Percentiles rank a stretch among this genome's conserved stretches.
phyloP scores from a whole-genome alignment of 495 filamentous ascomycete species.

The Penicillium coffeae region DNA sequence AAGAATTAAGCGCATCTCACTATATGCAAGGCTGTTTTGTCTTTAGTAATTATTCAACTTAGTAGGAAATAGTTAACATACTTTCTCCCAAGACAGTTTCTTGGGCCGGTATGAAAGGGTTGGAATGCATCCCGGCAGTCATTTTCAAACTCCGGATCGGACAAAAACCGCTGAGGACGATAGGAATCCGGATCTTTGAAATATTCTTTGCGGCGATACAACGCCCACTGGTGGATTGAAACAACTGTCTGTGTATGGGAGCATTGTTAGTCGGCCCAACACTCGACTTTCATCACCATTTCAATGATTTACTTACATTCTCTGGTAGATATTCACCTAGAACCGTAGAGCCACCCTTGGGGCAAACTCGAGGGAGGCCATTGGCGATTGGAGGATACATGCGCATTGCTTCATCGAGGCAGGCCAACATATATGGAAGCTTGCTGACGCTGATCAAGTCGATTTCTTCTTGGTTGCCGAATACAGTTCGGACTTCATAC shows the following conservation, averaged over 20 bases:
- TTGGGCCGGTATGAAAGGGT: conserved; percentile 54
- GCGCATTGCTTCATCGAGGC: conserved; percentile 54
- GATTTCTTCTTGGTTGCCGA: conserved; percentile 53
- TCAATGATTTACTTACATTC: conserved; percentile 17
- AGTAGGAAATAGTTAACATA: conserved; percentile 27
- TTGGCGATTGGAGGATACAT: conserved; percentile 54
- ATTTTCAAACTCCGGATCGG: conserved; percentile 27
- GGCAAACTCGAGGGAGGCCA: conserved; percentile 42
- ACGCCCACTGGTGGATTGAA: conserved; percentile 46
- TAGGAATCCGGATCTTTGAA: conserved; percentile 47
- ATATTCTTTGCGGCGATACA: conserved; percentile 38
- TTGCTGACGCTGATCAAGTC: conserved; percentile 39
- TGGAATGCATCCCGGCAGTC: conserved; percentile 45
- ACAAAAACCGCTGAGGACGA: conserved; percentile 49
- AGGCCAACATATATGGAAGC: conserved; percentile 53
- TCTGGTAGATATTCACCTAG: conserved; percentile 40
- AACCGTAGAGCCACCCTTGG: conserved; percentile 45
- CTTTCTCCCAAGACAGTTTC: conserved; percentile 60
- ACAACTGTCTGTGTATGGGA: conserved; percentile 40
- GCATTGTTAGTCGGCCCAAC: neutral
- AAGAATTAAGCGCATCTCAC: conserved; percentile 39
- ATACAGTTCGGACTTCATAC: conserved; percentile 34
- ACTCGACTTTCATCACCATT: neutral
- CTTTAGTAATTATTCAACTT: neutral
- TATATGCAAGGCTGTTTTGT: conserved; percentile 34